A percentile compares a stretch with the other conserved stretches of the same genome.
Conservation (phyloP, 768 basidiomycete genomes). For the Russula compacta region DNA sequence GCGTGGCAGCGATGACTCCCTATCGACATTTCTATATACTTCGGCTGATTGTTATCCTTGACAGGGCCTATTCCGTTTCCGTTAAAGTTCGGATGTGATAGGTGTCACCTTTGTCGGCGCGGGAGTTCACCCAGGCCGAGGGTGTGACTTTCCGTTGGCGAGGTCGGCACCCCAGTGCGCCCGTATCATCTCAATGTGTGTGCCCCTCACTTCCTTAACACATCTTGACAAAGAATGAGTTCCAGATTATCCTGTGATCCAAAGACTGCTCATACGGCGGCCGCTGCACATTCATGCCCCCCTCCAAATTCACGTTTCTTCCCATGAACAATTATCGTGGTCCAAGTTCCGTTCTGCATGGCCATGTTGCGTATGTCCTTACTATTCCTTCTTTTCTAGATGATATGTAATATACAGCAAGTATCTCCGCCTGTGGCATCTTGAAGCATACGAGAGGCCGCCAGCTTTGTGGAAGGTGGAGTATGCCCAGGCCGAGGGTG, state of each 20-base stretch:
- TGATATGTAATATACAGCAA: background rate
- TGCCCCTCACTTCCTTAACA: background rate
- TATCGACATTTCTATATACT: background rate
- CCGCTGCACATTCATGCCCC: too few species aligned
- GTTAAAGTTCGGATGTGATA: background rate
- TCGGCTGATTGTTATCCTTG: background rate
- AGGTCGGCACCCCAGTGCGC: background rate
- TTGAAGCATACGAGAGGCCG: background rate
- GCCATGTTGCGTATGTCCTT: background rate
- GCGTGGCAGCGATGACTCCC: background rate
- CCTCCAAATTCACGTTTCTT: background rate
- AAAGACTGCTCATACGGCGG: too few species aligned
- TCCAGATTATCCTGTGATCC: background rate
- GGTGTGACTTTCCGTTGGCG: background rate
- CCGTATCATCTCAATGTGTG: background rate
- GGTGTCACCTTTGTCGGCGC: background rate
- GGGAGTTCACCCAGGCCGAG: background rate
- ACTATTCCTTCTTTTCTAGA: background rate
- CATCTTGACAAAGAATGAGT: background rate
- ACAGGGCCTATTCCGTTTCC: too few species aligned
- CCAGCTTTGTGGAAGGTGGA: background rate
- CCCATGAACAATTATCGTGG: background rate
- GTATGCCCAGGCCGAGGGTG: background rate
- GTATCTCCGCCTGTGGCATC: background rate
- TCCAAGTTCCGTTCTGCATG: background rate